Conservation (phyloP, 1,284 basidiomycete genomes). For the Sporisorium iseilematis-ciliati region DNA sequence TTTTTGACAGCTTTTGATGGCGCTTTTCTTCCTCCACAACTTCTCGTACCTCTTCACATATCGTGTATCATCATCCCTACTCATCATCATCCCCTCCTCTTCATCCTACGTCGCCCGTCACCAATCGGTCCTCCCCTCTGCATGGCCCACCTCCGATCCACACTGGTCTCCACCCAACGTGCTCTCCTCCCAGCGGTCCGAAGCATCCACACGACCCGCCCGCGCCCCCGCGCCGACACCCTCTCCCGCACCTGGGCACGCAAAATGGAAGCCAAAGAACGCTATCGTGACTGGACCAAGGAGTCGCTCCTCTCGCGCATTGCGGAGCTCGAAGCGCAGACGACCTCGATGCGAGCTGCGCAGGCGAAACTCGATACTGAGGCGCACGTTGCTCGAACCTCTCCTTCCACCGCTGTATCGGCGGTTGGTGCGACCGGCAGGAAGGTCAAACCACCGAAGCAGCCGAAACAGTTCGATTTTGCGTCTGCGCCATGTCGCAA, state of each 20-base stretch:
- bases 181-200: not conserved
- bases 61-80: too few species aligned
- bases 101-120: not conserved
- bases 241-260: conserved; percentile 21
- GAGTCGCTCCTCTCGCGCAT: conserved; percentile 51
- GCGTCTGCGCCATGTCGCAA: conserved; percentile 80
- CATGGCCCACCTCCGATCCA: not conserved
- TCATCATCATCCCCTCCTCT: not conserved
- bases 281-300: conserved; percentile 53
- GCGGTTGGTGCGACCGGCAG: not conserved
- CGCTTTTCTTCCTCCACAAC: conserved; percentile 14
- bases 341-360: conserved; percentile 17
- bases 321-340: conserved; percentile 52
- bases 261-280: conserved; percentile 52
- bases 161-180: not conserved
- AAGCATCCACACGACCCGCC: conserved; percentile 2
- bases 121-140: conserved; percentile 1
- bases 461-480: conserved; percentile 74
- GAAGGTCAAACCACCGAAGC: conserved; percentile 32
- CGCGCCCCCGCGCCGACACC: conserved; percentile 2
- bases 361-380: conserved; percentile 10
- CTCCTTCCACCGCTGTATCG: not conserved
- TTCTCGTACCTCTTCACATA: not conserved
- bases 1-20: conserved; percentile 2
- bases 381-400: conserved; percentile 1